These are phyloP conservation scores for Ambrosiella cleistominuta DNA, from an alignment of 2,329 filamentous ascomycete species.

Conservation along the genomic window DNA sequence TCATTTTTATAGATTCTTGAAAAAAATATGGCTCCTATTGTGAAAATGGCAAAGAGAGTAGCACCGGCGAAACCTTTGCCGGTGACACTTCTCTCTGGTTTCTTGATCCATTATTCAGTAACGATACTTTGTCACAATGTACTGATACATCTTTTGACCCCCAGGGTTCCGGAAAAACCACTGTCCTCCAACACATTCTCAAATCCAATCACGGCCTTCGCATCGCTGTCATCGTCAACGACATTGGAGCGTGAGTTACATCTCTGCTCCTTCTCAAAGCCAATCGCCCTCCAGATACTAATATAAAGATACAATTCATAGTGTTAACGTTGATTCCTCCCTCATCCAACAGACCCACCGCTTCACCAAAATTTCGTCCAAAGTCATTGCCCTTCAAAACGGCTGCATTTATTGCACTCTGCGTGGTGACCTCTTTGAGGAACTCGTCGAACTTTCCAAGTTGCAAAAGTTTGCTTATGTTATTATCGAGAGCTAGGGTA, in stretches of 20 bases:
- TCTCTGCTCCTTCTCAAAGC: background rate
- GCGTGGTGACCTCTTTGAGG: conserved; percentile 51
- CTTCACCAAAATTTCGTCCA: conserved; percentile 41
- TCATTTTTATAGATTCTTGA: background rate
- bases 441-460: conserved; percentile 45
- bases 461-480: conserved; percentile 43
- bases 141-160: background rate
- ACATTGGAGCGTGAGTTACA: conserved; percentile 39
- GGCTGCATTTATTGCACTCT: conserved; percentile 64
- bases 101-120: background rate
- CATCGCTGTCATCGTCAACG: conserved; percentile 58
- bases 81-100: conserved; percentile 1
- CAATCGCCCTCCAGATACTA: background rate
- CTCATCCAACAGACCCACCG: conserved; percentile 38
- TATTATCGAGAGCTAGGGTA: conserved; percentile 44
- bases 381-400: conserved; percentile 51
- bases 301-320: conserved; percentile 15
- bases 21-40: background rate
- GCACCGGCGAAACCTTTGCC: background rate
- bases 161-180: background rate
- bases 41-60: background rate
- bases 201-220: conserved; percentile 40
- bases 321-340: conserved; percentile 47
- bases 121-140: background rate
- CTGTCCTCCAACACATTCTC: background rate